These are phyloP conservation scores for Shiraia sp. DNA, from an alignment of 2,329 filamentous ascomycete species.

Conservation along the genomic window DNA sequence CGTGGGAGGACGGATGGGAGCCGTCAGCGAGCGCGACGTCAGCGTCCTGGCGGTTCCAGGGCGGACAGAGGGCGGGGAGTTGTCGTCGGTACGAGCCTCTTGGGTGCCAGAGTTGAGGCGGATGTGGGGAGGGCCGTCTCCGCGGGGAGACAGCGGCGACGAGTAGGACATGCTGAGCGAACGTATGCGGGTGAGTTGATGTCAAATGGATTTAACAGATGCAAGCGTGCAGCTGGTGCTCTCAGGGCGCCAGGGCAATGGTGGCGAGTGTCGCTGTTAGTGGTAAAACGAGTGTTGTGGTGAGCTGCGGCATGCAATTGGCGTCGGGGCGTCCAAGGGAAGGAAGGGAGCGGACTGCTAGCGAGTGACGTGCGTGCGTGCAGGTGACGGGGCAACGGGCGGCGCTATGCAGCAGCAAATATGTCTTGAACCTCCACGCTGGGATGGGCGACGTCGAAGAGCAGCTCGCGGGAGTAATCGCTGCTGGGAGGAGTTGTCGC, in stretches of 20 bases:
- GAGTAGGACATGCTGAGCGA: slow-evolving; percentile 31
- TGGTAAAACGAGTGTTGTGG: slow-evolving; percentile 31
- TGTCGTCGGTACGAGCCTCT: slow-evolving; percentile 52
- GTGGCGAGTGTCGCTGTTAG: slow-evolving; percentile 8
- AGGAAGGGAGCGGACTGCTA: slow-evolving; percentile 22
- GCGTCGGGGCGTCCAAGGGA: slow-evolving; percentile 24
- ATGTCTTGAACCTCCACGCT: no score
- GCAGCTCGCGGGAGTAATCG: slow-evolving; percentile 22
- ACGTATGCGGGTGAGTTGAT: slow-evolving; percentile 21
- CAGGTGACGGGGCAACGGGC: slow-evolving; percentile 32
- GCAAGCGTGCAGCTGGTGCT: slow-evolving; percentile 6
- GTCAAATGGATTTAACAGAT: slow-evolving; percentile 26
- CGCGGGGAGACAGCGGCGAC: slow-evolving; percentile 37
- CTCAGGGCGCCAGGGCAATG: slow-evolving; percentile 27
- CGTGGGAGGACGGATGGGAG: slow-evolving; percentile 42
- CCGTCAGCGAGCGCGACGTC: slow-evolving; percentile 52
- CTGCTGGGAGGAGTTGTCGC: slow-evolving; percentile 19
- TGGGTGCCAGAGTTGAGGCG: slow-evolving; percentile 65
- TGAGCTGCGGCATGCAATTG: slow-evolving; percentile 33
- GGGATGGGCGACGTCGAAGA: slow-evolving; percentile 11
- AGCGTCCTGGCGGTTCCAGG: slow-evolving; percentile 46
- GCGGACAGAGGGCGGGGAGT: slow-evolving; percentile 29
- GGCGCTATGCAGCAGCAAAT: slow-evolving; percentile 15
- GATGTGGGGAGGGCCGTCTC: slow-evolving; percentile 59
- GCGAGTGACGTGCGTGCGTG: slow-evolving; percentile 2